Percentiles rank a stretch among this genome's conserved stretches.
Conservation (phyloP, 1,139 yeast species). For the Candida neerlandica region DNA sequence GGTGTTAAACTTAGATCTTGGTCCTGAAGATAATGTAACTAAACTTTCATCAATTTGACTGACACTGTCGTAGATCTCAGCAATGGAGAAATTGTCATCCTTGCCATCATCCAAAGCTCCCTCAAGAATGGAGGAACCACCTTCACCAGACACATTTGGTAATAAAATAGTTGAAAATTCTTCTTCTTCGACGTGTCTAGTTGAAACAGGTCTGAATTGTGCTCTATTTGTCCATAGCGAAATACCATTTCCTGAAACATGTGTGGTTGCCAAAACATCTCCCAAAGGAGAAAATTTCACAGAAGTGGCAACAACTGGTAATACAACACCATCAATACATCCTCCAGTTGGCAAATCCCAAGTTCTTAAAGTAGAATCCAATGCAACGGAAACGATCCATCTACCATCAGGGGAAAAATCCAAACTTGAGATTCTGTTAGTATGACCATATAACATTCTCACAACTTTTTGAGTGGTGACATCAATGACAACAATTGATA, state of each 20-base stretch:
- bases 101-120: slow-evolving; percentile 60
- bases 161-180: slow-evolving; percentile 61
- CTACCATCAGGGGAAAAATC: slow-evolving; percentile 96
- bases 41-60: slow-evolving; percentile 67
- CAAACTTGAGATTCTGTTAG: slow-evolving; percentile 82
- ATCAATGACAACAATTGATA: slow-evolving; percentile 83
- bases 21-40: slow-evolving; percentile 74
- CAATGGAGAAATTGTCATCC: slow-evolving; percentile 29
- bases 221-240: slow-evolving; percentile 91
- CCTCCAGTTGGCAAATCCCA: slow-evolving; percentile 99
- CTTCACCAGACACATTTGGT: slow-evolving; percentile 85
- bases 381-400: slow-evolving; percentile 84
- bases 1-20: slow-evolving; percentile 78
- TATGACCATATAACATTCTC: slow-evolving; percentile 88
- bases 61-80: slow-evolving; percentile 50
- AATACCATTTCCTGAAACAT: slow-evolving; percentile 88
- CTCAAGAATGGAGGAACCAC: slow-evolving; percentile 72
- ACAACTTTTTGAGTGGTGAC: slow-evolving; percentile 78
- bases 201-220: slow-evolving; percentile 74
- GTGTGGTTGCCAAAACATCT: slow-evolving; percentile 90
- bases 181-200: slow-evolving; percentile 75
- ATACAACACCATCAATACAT: slow-evolving; percentile 87
- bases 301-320: slow-evolving; percentile 78
- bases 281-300: slow-evolving; percentile 86
- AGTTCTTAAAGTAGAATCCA: slow-evolving; percentile 88